Conservation (phyloP, 768 basidiomycete genomes). For the Holtermanniella nyarrowii region DNA sequence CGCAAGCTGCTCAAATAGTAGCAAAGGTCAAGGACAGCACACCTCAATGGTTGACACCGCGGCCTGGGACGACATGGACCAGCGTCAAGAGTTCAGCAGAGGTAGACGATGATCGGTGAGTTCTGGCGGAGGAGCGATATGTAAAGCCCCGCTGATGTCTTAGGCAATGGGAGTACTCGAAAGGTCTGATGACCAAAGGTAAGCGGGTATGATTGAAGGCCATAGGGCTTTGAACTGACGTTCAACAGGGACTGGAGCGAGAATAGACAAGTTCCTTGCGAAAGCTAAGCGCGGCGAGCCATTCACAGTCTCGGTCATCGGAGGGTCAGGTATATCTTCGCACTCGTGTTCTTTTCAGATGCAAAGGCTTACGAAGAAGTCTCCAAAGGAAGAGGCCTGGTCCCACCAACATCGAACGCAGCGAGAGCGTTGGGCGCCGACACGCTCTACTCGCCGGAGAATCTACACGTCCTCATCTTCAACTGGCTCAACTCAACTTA, state of each 20-base stretch:
- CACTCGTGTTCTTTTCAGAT: neutral
- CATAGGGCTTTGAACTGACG: neutral
- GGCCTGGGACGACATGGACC: neutral
- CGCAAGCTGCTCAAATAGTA: neutral
- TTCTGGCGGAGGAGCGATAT: neutral
- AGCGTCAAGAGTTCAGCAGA: too few species aligned
- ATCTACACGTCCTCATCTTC: slow-evolving; percentile 33
- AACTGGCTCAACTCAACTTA: slow-evolving; percentile 31
- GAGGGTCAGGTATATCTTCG: slow-evolving; percentile 24
- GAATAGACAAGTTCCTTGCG: slow-evolving; percentile 25
- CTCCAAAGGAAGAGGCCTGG: slow-evolving; percentile 30
- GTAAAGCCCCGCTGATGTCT: neutral
- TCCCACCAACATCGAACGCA: slow-evolving; percentile 3
- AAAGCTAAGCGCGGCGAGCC: slow-evolving; percentile 26
- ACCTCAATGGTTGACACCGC: neutral
- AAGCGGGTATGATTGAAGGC: neutral
- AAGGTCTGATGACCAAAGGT: neutral
- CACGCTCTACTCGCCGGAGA: slow-evolving; percentile 32
- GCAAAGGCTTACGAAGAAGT: slow-evolving; percentile 13
- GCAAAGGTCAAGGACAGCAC: neutral
- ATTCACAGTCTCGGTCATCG: slow-evolving; percentile 33
- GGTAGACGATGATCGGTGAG: neutral
- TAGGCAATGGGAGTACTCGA: neutral
- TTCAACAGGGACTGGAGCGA: slow-evolving; percentile 20
- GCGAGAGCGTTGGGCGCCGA: slow-evolving; percentile 3